Evolutionary conservation across 2,329 filamentous ascomycete species (phyloP), one percentile per base, ranked within the genome.

Genomic region (Aureobasidium musti): DNA sequence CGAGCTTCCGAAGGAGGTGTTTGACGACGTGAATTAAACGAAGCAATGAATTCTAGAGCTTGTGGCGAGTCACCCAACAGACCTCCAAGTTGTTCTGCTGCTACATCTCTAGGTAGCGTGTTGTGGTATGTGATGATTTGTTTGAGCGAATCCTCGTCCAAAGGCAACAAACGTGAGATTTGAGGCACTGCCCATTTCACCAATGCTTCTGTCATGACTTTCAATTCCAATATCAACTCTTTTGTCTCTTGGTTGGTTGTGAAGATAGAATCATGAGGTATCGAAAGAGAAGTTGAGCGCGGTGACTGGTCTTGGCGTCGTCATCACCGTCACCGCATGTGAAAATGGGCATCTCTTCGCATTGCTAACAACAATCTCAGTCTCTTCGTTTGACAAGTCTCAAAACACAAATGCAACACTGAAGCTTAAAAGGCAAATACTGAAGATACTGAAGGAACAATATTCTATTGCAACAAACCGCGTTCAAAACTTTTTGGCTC

Each of bases 11-110:
- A 67, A 37, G 74, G 72, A 35, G 74, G 77, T 35, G 77, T 74
- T 63, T 75, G 77, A 68, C 86, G 80, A 65, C 85, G 86, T 3
- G 88, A 85, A 75, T 97, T 98, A 79, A 90, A 91, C 13, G 84
- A 85, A 26, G 87, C 82, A 68, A 91, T 90, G 74, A 91, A 91
- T 71, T 91, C 88, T 61, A 91, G 77, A 1, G 86, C 84, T 72
- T 90, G 87, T 1, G 92, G 86, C 7, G 91, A 92, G 76, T 96
- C 92, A 59, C 94, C 95, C 0, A 99, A 85, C 63, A 99, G 82
- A 74, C 95, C 92, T 76, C 88, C 90, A 68, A 99, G 89, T 77
- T 98, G 92, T 49, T 92, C 88, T 60, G 87, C 92, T 17, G 91
- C 91, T 70, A 89, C 90, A 61, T 87, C 80, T 74, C 90, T 92